Percentiles rank a stretch among this genome's conserved stretches.
Conservation (phyloP, 345 rosid genomes). For the Syzygium grande region DNA sequence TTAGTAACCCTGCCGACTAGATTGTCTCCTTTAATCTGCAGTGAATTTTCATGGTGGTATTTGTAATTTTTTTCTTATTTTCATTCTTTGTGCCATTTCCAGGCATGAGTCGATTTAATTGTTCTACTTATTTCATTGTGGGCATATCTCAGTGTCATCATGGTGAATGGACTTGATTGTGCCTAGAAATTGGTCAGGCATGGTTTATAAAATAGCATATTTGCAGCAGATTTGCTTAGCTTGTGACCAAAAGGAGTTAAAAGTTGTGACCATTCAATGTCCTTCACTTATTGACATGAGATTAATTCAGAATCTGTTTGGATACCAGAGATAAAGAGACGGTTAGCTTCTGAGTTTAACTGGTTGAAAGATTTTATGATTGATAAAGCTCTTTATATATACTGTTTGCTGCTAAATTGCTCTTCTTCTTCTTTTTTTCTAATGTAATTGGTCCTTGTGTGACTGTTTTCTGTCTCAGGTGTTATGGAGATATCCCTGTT, state of each 20-base stretch:
- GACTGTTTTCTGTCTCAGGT: slow-evolving; percentile 27
- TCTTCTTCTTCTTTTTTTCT: neutral
- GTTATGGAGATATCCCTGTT: slow-evolving; percentile 69
- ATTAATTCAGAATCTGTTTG: neutral
- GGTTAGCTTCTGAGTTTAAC: neutral
- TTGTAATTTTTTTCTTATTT: neutral
- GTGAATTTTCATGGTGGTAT: neutral
- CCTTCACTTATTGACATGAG: neutral
- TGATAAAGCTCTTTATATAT: neutral
- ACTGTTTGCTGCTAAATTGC: neutral
- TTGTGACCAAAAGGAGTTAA: neutral
- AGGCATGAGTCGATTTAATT: neutral
- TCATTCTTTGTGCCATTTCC: neutral
- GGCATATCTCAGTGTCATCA: neutral
- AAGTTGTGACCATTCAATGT: neutral
- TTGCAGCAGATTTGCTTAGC: neutral
- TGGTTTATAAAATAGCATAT: neutral
- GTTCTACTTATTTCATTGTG: neutral
- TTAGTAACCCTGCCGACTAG: neutral
- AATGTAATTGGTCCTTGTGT: neutral
- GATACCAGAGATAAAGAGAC: neutral
- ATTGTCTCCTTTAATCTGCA: neutral
- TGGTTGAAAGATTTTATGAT: neutral
- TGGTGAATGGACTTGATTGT: neutral
- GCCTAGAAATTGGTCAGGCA: neutral